Evolutionary conservation across 768 basidiomycete genomes (phyloP).

Genomic region (Boletus rubescentipes): DNA sequence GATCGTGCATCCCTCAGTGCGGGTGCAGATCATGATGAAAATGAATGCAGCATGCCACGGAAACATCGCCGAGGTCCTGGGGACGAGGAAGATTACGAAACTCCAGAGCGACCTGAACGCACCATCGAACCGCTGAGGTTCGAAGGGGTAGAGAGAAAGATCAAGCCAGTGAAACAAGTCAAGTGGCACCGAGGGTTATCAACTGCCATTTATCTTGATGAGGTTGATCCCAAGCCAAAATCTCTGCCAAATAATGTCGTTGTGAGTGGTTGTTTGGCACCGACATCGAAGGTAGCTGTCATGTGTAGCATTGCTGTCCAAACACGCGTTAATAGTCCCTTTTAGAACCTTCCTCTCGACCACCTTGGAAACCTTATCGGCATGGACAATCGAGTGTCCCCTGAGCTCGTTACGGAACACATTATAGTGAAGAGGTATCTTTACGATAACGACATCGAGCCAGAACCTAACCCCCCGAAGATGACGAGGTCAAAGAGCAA

Average conservation of each 20-base stretch:
- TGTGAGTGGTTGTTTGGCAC: conserved; percentile 66
- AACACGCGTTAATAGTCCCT: conserved; percentile 6
- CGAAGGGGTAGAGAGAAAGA: conserved; percentile 32
- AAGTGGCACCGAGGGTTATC: conserved; percentile 76
- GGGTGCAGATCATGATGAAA: conserved; percentile 24
- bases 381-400: conserved; percentile 49
- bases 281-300: conserved; percentile 60
- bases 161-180: conserved; percentile 52
- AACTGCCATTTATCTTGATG: conserved; percentile 60
- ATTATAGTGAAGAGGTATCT: conserved; percentile 76
- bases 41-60: conserved; percentile 21
- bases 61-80: conserved; percentile 68
- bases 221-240: conserved; percentile 53
- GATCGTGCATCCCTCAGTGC: conserved; percentile 1
- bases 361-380: conserved; percentile 69
- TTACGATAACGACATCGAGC: conserved; percentile 68
- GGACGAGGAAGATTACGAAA: conserved; percentile 79
- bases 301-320: background rate
- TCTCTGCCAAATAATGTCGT: conserved; percentile 41
- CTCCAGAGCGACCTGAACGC: conserved; percentile 50
- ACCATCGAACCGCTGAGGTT: conserved; percentile 42
- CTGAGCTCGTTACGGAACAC: conserved; percentile 60
- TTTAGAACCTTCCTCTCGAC: conserved; percentile 62
- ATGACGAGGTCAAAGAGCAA: conserved; percentile 58
- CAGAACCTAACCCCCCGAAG: conserved; percentile 37